Conservation (phyloP, 2,329 filamentous ascomycete species). For the Talaromyces funiculosus region DNA sequence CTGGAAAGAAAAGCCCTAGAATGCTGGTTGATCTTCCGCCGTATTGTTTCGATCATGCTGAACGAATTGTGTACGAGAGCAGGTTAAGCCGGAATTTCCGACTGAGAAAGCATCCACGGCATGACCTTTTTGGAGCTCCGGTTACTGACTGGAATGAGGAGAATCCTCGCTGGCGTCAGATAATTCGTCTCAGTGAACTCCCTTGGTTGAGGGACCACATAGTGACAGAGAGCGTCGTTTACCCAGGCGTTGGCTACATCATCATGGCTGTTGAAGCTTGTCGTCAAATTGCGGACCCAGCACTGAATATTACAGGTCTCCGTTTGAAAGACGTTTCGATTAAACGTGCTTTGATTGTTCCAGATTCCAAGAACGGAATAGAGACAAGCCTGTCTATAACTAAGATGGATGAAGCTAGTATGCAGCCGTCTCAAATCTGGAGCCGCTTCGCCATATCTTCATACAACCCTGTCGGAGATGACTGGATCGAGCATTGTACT, state of each 20-base stretch:
- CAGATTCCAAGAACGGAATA: conserved; percentile 27
- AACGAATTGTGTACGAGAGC: conserved; percentile 22
- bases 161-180: conserved; percentile 26
- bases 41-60: conserved; percentile 26
- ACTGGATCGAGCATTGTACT: conserved; percentile 33
- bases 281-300: conserved; percentile 19
- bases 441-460: conserved; percentile 28
- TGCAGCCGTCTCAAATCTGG: conserved; percentile 20
- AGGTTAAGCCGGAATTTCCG: conserved; percentile 25
- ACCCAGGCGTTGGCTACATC: conserved; percentile 26
- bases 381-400: conserved; percentile 25
- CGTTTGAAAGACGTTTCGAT: conserved; percentile 23
- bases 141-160: conserved; percentile 25
- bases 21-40: conserved; percentile 24
- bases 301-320: conserved; percentile 15
- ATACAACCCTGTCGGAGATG: conserved; percentile 23
- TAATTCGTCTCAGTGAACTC: conserved; percentile 24
- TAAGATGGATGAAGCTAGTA: conserved; percentile 19
- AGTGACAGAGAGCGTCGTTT: conserved; percentile 17
- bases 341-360: conserved; percentile 25
- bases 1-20: conserved; percentile 2
- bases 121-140: conserved; percentile 28
- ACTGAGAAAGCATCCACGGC: conserved; percentile 22
- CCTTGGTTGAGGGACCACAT: conserved; percentile 29
- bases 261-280: conserved; percentile 28